Evolutionary conservation across 2,329 filamentous ascomycete species (phyloP).

Genomic region (Phaeosphaeriaceae sp.): DNA sequence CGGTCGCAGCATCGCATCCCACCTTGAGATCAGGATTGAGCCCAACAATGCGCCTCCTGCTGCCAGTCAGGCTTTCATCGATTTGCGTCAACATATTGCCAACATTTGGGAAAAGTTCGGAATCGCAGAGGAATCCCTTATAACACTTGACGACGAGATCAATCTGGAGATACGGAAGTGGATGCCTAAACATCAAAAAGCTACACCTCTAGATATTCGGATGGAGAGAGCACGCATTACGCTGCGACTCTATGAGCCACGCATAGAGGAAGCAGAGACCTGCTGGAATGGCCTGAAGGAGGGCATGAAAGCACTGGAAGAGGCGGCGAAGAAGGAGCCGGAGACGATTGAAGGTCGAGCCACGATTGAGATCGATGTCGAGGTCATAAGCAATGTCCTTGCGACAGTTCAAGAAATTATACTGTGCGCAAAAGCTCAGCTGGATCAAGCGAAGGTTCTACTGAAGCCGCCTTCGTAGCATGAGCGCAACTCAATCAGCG

Average conservation of each 20-base stretch:
- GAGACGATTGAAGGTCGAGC: constrained; percentile 3
- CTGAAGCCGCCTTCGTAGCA: neutral
- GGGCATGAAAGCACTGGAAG: neutral
- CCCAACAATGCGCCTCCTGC: neutral
- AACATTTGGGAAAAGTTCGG: neutral
- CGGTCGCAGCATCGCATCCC: neutral
- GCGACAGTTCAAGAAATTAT: neutral
- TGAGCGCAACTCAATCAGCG: no score
- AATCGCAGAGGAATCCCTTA: neutral
- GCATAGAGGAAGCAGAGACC: neutral
- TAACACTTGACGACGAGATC: constrained; percentile 1
- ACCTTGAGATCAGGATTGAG: neutral
- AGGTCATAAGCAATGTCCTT: neutral
- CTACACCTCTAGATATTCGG: neutral
- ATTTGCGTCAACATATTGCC: neutral
- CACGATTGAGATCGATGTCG: neutral
- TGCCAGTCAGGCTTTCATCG: neutral
- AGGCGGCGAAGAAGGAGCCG: constrained; percentile 1
- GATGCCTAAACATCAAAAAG: neutral
- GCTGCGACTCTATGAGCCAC: neutral
- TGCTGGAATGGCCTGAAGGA: neutral
- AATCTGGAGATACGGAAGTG: neutral
- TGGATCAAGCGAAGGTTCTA: neutral
- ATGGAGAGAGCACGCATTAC: neutral
- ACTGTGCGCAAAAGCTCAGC: neutral